Evolutionary conservation across 306 rosid genomes (phyloP).

Genomic region (Vigna hirtella): DNA sequence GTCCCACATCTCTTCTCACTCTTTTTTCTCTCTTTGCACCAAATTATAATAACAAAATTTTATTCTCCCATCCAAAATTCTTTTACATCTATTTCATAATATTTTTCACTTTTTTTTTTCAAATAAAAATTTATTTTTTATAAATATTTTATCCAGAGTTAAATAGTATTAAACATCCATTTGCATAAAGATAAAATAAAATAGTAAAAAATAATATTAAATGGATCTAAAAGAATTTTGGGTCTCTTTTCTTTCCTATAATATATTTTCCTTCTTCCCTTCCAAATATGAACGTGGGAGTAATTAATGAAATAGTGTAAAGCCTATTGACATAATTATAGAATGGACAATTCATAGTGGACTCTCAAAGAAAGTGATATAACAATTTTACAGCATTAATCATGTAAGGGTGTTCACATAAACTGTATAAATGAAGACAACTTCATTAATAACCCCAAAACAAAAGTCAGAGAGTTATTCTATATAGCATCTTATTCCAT

Average conservation of each 20-base stretch:
- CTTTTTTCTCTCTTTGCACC: background rate
- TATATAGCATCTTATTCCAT: background rate
- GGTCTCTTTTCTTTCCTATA: no score
- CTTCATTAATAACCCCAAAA: background rate
- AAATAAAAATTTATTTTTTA: no score
- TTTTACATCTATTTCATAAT: no score
- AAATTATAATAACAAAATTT: no score
- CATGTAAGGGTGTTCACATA: background rate
- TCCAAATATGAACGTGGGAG: background rate
- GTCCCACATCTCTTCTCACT: background rate
- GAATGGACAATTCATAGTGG: background rate
- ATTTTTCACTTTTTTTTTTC: no score
- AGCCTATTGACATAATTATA: background rate
- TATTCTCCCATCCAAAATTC: no score
- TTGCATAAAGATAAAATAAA: no score
- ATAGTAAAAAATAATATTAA: no score
- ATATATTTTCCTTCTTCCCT: background rate
- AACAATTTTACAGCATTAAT: background rate
- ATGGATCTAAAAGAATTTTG: no score
- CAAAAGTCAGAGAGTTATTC: conserved; percentile 3
- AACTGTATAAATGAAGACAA: background rate
- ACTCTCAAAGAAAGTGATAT: background rate
- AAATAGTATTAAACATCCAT: no score
- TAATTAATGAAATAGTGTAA: background rate
- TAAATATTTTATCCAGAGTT: no score